These are phyloP conservation scores for Sporobolomyces phaffii DNA, from an alignment of 768 basidiomycete species.

Conservation along the genomic window DNA sequence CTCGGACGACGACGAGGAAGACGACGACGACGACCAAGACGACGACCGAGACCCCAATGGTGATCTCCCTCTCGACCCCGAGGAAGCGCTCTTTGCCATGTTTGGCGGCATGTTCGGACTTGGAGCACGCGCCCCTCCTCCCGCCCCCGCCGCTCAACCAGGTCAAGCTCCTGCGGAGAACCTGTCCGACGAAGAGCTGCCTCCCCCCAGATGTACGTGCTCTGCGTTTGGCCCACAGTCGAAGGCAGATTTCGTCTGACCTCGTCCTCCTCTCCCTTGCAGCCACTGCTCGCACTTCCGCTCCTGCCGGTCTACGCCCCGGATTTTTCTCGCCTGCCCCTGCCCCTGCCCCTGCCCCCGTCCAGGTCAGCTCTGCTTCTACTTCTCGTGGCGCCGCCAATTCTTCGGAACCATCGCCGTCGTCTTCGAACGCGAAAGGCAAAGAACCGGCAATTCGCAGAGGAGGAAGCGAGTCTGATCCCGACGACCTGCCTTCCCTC, in stretches of 20 bases:
- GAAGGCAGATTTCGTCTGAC: no score
- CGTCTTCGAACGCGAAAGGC: no score
- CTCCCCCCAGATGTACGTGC: constrained; percentile 9
- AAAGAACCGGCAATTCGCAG: not conserved
- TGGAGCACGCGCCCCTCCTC: no score
- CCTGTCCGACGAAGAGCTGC: constrained; percentile 21
- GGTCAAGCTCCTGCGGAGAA: no score
- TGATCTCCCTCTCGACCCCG: not conserved
- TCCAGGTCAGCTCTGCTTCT: no score
- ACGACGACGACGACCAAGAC: not conserved
- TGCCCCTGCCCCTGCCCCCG: no score
- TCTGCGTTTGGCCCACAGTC: not conserved
- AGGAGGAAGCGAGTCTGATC: not conserved
- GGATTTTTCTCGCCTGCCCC: no score
- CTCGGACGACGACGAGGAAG: not conserved
- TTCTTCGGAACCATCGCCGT: no score
- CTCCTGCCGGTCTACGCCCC: no score
- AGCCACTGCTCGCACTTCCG: no score
- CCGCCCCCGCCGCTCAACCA: not conserved
- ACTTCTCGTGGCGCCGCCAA: no score
- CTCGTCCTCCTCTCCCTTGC: no score
- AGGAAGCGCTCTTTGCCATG: not conserved
- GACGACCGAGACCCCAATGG: not conserved
- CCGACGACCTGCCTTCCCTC: constrained; percentile 26
- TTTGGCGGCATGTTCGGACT: not conserved